Percentiles rank a stretch among this genome's conserved stretches.
These are phyloP conservation scores for Balakata baccata DNA, from an alignment of 345 rosid genomes.

Conservation along the genomic window DNA sequence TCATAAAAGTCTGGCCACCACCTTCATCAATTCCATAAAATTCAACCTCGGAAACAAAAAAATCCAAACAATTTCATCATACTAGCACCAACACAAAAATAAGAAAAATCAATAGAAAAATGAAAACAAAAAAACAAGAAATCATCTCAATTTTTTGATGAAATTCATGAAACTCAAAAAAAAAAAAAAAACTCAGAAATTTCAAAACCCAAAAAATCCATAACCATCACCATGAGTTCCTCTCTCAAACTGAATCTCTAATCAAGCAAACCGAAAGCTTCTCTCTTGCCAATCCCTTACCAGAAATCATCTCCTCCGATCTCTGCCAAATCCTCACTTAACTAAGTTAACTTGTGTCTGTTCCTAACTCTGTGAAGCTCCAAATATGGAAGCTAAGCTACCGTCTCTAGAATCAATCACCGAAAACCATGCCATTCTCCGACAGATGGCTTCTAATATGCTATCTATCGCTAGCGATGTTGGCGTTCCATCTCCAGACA, in stretches of 20 bases:
- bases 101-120: too few relatives aligned
- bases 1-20: too few relatives aligned
- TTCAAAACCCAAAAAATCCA: too few relatives aligned
- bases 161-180: too few relatives aligned
- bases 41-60: too few relatives aligned
- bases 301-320: constrained; percentile 47
- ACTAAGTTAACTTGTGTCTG: constrained; percentile 54
- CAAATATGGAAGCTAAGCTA: constrained; percentile 83
- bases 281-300: constrained; percentile 27
- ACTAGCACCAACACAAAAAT: too few relatives aligned
- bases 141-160: too few relatives aligned
- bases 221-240: constrained; percentile 33
- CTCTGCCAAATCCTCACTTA: constrained; percentile 52
- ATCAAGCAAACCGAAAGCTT: constrained; percentile 58
- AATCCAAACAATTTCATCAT: too few relatives aligned
- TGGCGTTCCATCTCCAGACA: constrained; percentile 65
- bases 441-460: constrained; percentile 87
- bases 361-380: constrained; percentile 66
- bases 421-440: constrained; percentile 44
- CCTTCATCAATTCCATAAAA: too few relatives aligned
- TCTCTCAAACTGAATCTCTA: constrained; percentile 61
- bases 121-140: too few relatives aligned
- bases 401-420: constrained; percentile 72
- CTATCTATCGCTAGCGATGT: constrained; percentile 59
- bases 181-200: too few relatives aligned